A percentile compares a stretch with the other conserved stretches of the same genome.
These are phyloP conservation scores for Aureobasidium namibiae DNA, from an alignment of 2,329 filamentous ascomycete species.

Conservation along the genomic window DNA sequence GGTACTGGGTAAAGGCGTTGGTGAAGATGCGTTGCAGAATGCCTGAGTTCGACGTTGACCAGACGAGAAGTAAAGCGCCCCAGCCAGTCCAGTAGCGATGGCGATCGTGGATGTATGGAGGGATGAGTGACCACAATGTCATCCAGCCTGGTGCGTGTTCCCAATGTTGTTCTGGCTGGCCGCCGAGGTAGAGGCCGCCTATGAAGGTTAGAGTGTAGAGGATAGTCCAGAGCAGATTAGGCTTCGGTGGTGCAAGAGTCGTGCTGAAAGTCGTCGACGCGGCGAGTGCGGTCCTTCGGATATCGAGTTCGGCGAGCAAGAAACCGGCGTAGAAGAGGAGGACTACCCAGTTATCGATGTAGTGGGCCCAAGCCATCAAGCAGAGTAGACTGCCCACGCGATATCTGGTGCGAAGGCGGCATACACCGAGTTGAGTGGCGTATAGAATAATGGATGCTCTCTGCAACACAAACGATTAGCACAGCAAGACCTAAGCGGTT, in stretches of 20 bases:
- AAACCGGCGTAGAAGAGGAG: slow-evolving; percentile 48
- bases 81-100: slow-evolving; percentile 50
- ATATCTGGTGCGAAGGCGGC: not conserved
- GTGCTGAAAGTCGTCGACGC: slow-evolving; percentile 34
- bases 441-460: slow-evolving; percentile 47
- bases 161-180: not conserved
- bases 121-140: not conserved
- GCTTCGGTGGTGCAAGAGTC: not conserved
- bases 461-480: slow-evolving; percentile 20
- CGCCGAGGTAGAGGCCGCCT: not conserved
- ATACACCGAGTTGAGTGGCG: slow-evolving; percentile 39
- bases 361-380: slow-evolving; percentile 39
- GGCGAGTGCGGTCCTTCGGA: slow-evolving; percentile 42
- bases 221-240: not conserved
- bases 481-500: no score
- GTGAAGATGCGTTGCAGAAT: slow-evolving; percentile 46
- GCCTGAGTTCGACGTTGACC: slow-evolving; percentile 40
- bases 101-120: not conserved
- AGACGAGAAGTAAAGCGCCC: slow-evolving; percentile 46
- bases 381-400: slow-evolving; percentile 37
- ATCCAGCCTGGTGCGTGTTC: slow-evolving; percentile 7
- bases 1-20: slow-evolving; percentile 43
- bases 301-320: slow-evolving; percentile 47
- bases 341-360: slow-evolving; percentile 46
- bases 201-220: not conserved